Percentiles rank a stretch among this genome's conserved stretches.
Conservation (phyloP, 176 grass and related monocot genomes). For the Sorghum bicolor region DNA sequence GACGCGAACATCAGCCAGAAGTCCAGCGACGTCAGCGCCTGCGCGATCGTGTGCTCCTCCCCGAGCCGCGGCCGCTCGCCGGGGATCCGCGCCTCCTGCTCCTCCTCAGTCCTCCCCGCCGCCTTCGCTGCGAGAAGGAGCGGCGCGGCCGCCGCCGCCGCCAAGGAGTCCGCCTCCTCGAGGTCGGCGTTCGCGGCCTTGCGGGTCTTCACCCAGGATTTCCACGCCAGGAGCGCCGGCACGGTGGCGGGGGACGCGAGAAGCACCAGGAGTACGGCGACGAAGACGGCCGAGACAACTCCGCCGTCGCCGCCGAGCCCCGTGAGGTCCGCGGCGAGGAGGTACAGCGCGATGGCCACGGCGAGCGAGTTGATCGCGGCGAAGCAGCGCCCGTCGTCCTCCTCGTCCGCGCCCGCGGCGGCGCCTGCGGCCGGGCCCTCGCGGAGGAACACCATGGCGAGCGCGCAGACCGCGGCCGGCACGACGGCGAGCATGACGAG, state of each 20-base stretch:
- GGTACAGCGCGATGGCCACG: slow-evolving; percentile 78
- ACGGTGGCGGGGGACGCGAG: slow-evolving; percentile 63
- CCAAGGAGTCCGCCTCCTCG: slow-evolving; percentile 18
- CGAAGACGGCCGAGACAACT: slow-evolving; percentile 52
- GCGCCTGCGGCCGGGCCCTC: slow-evolving; percentile 14
- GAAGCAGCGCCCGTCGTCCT: slow-evolving; percentile 54
- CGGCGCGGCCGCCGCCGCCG: background rate
- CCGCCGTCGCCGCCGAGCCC: slow-evolving; percentile 42
- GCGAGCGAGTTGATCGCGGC: slow-evolving; percentile 77
- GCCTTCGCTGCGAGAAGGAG: slow-evolving; percentile 12
- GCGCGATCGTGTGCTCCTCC: slow-evolving; percentile 85
- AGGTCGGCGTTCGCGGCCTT: slow-evolving; percentile 42
- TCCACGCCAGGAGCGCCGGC: slow-evolving; percentile 58
- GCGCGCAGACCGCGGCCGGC: slow-evolving; percentile 59
- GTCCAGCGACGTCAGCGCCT: slow-evolving; percentile 58
- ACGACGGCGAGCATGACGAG: slow-evolving; percentile 84
- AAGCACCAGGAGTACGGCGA: slow-evolving; percentile 60
- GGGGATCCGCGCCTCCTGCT: background rate
- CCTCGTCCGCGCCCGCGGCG: background rate
- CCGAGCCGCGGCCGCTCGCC: slow-evolving; percentile 56
- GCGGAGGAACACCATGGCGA: slow-evolving; percentile 91
- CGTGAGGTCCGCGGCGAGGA: slow-evolving; percentile 72
- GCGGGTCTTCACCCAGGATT: slow-evolving; percentile 13
- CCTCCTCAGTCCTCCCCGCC: background rate
- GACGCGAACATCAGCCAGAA: slow-evolving; percentile 94